phyloP scores from a whole-genome alignment of 352 stramenopile genomes.

The Phytophthora litchii region DNA sequence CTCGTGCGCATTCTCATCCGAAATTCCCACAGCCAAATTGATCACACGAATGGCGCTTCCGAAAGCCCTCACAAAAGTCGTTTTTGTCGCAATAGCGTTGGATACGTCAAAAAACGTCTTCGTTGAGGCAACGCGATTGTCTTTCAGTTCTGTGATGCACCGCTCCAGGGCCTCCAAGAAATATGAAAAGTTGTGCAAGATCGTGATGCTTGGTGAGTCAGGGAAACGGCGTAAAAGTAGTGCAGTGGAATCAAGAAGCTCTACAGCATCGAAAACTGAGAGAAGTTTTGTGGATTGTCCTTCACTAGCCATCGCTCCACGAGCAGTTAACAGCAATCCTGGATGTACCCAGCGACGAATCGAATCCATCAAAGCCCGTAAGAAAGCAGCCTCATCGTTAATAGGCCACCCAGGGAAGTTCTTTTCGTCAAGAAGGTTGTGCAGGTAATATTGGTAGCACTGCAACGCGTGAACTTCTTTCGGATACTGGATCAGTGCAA shows the following conservation, averaged over 20 bases:
- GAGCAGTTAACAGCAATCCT: conserved; percentile 44
- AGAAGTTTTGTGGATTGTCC: conserved; percentile 65
- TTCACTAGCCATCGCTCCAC: conserved; percentile 48
- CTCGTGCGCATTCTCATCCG: conserved; percentile 76
- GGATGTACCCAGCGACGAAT: conserved; percentile 83
- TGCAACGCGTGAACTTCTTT: conserved; percentile 85
- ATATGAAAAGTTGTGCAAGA: conserved; percentile 68
- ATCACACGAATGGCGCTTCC: conserved; percentile 78
- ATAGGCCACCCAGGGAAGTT: conserved; percentile 90
- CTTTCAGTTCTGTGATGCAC: conserved; percentile 78
- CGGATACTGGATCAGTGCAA: conserved; percentile 83
- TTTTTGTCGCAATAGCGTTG: conserved; percentile 63
- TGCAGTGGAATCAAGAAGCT: conserved; percentile 73
- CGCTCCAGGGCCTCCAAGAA: conserved; percentile 81
- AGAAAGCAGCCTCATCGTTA: conserved; percentile 80
- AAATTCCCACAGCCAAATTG: conserved; percentile 73
- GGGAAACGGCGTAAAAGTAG: conserved; percentile 79
- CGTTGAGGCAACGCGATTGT: conserved; percentile 45
- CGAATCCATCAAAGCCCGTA: conserved; percentile 74
- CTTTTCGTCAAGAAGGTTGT: conserved; percentile 87
- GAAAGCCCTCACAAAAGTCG: conserved; percentile 68
- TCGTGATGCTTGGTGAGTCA: conserved; percentile 63
- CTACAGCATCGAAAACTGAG: conserved; percentile 70
- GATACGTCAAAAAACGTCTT: conserved; percentile 61
- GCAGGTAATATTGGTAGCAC: conserved; percentile 89